These are phyloP conservation scores for Cladosporium velox DNA, from an alignment of 2,329 filamentous ascomycete species.

Conservation along the genomic window DNA sequence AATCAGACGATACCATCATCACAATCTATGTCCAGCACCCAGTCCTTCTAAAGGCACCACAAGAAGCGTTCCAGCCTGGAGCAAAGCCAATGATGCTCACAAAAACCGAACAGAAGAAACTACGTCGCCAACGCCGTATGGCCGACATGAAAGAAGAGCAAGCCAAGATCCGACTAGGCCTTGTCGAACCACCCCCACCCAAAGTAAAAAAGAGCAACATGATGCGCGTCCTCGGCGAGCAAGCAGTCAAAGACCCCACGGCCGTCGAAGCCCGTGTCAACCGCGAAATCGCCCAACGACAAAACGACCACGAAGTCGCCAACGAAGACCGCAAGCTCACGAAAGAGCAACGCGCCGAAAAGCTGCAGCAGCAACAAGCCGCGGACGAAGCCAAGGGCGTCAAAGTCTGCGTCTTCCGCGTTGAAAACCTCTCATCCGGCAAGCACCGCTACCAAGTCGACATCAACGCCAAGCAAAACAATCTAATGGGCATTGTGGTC, in stretches of 20 bases:
- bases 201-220: slow-evolving; percentile 98
- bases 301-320: slow-evolving; percentile 70
- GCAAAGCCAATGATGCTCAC: slow-evolving; percentile 93
- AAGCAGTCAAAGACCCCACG: slow-evolving; percentile 92
- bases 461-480: slow-evolving; percentile 87
- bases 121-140: slow-evolving; percentile 85
- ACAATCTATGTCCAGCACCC: slow-evolving; percentile 92
- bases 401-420: slow-evolving; percentile 82
- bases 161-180: slow-evolving; percentile 88
- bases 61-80: slow-evolving; percentile 76
- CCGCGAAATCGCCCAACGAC: slow-evolving; percentile 84
- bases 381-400: slow-evolving; percentile 87
- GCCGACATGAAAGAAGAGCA: slow-evolving; percentile 94
- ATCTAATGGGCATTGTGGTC: slow-evolving; percentile 85
- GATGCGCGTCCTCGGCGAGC: slow-evolving; percentile 93
- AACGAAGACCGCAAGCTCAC: slow-evolving; percentile 88
- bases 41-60: slow-evolving; percentile 84
- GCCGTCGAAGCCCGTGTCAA: slow-evolving; percentile 95
- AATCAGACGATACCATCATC: slow-evolving; percentile 78
- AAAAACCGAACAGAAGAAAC: slow-evolving; percentile 83
- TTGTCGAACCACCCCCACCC: slow-evolving; percentile 85
- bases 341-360: slow-evolving; percentile 83
- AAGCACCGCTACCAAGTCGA: slow-evolving; percentile 90
- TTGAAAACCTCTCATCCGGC: slow-evolving; percentile 85
- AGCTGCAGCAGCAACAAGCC: slow-evolving; percentile 78